Base-by-base conservation (phyloP, 2,329 filamentous ascomycete genomes). In the Mycosphaerella arachidis region DNA sequence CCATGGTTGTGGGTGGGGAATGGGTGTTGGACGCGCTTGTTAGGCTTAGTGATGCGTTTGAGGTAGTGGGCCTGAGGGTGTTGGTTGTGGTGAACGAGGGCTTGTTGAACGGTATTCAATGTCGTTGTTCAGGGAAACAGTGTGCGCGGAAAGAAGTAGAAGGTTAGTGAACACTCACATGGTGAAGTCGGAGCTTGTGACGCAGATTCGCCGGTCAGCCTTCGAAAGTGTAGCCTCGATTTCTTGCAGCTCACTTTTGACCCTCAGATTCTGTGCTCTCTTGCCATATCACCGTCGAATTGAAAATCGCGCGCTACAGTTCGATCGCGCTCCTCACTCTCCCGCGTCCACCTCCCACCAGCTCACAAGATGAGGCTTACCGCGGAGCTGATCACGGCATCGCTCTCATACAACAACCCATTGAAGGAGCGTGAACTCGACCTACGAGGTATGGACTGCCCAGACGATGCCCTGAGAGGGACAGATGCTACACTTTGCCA, bases 341-440 rank as follows among this genome's bases (percentile, higher is more conserved):
- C 54, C 35, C 40, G 46, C 46, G 55, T 45, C 50, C 29, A 53
- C 13, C 33, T n/a, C 31, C 7, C 10, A 8, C 37, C 35, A 27
- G n/a, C 5, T 27, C 24, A 71, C 74, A 80, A 66, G 52, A 97
- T 99, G 94, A 88, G 93, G 83, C 87, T 99, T 80, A 97, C 93
- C 65, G 88, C 91, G 69, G 94, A 97, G 77, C 87, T 97, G 73
- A 95, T 99, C 80, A 86, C 91, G 78, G 87, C 86, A 77, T 96
- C 94, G 74, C 89, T 96, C 69, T 97, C 93, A 76, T 99, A 97
- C 84, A 89, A 97, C 79, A 99, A 97, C 80, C 92, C 93, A 76
- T 85, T 99, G 77, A 96, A 94, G 81, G 94, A 99, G 84, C 91
- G 94, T 78, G 94, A 99, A 85, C 86, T 99, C 77, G 92, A 97